A percentile compares a stretch with the other conserved stretches of the same genome.
Conservation (phyloP, 75 land plant genomes). For the Sequoia sempervirens region DNA sequence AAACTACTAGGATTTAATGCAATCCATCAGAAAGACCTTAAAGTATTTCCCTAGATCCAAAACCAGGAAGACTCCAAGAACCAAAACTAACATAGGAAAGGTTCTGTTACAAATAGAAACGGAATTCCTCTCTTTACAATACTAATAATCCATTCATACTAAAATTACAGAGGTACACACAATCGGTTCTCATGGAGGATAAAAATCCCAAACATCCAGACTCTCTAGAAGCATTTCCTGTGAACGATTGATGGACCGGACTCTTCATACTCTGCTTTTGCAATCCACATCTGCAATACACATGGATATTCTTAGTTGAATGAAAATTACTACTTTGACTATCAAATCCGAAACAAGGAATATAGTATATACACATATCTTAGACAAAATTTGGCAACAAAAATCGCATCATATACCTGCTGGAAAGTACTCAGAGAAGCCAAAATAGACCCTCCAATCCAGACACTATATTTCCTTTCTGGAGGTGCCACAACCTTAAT, state of each 20-base stretch:
- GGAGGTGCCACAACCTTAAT: conserved; percentile 72
- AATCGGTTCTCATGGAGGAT: background rate
- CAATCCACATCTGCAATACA: conserved; percentile 38
- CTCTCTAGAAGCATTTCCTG: conserved; percentile 35
- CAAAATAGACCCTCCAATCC: conserved; percentile 70
- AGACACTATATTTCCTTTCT: conserved; percentile 70
- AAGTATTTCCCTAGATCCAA: conserved; percentile 3
- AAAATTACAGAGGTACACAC: background rate
- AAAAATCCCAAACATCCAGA: conserved; percentile 3
- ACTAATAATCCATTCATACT: background rate
- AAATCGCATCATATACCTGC: conserved; percentile 24
- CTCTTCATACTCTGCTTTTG: conserved; percentile 41
- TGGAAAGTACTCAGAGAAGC: conserved; percentile 61
- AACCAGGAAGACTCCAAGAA: conserved; percentile 1
- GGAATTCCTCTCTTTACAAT: background rate
- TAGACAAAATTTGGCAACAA: background rate
- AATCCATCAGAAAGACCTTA: conserved; percentile 1
- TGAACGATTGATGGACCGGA: conserved; percentile 17
- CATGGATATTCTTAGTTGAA: background rate
- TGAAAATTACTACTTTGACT: background rate
- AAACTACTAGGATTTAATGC: background rate
- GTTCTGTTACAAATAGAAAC: background rate
- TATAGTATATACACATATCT: background rate
- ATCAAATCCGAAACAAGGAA: background rate
- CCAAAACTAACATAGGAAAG: conserved; percentile 8